phyloP scores from a whole-genome alignment of 352 stramenopile species.

The Phytophthora constricta region DNA sequence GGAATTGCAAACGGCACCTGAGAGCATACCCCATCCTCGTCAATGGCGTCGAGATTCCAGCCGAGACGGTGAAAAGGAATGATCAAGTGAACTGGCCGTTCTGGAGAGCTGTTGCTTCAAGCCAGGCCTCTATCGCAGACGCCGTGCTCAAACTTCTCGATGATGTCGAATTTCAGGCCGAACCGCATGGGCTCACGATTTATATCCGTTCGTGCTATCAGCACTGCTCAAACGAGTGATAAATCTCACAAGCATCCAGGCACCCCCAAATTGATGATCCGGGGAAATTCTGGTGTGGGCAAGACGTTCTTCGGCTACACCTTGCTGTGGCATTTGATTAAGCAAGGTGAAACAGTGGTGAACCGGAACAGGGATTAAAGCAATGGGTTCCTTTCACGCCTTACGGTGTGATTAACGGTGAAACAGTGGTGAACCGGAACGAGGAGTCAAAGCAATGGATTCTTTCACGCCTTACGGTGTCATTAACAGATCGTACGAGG shows the following conservation, averaged over 20 bases:
- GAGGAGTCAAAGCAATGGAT: not conserved
- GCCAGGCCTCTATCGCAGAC: not conserved
- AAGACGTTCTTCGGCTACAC: not conserved
- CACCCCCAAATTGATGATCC: not conserved
- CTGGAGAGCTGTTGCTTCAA: not conserved
- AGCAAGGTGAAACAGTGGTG: not conserved
- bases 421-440: not conserved
- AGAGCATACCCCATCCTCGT: not conserved
- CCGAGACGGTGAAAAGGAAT: not conserved
- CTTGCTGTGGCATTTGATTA: not conserved
- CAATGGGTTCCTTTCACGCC: not conserved
- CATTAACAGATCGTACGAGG: not conserved
- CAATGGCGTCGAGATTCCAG: not conserved
- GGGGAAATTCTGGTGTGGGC: not conserved
- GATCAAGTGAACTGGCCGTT: not conserved
- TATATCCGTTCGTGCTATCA: not conserved
- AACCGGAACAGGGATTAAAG: not conserved
- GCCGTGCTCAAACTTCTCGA: not conserved
- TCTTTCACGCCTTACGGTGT: not conserved
- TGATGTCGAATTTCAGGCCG: not conserved
- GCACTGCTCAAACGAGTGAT: not conserved
- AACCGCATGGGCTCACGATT: not conserved
- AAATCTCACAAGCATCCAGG: not conserved
- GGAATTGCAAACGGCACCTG: no score
- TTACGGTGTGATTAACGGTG: not conserved